These are phyloP conservation scores for Pichia sp. DNA, from an alignment of 1,139 yeast genomes.

Conservation along the genomic window DNA sequence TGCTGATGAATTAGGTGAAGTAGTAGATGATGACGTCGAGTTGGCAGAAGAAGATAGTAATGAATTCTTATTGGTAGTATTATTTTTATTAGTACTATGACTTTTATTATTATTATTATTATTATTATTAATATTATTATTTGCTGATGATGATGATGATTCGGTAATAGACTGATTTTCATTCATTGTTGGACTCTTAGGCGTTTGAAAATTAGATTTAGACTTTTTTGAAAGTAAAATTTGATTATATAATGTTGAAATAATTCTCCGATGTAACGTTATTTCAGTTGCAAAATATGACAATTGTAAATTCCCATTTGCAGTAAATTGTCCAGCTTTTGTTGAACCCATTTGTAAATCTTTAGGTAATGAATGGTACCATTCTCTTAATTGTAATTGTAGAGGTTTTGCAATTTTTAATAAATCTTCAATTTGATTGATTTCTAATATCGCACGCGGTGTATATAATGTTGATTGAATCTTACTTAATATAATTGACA, in stretches of 20 bases:
- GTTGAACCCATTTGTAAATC: slow-evolving; percentile 60
- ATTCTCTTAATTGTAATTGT: slow-evolving; percentile 67
- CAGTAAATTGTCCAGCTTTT: slow-evolving; percentile 47
- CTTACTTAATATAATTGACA: slow-evolving; percentile 66
- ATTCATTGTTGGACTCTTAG: too few relatives aligned
- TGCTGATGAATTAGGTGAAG: too few relatives aligned
- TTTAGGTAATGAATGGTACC: slow-evolving; percentile 78
- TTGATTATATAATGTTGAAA: slow-evolving; percentile 40
- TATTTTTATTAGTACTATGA: too few relatives aligned
- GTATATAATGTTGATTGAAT: slow-evolving; percentile 67
- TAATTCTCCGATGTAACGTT: slow-evolving; percentile 74
- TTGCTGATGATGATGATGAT: slow-evolving; percentile 3
- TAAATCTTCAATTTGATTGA: slow-evolving; percentile 57
- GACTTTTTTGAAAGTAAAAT: neutral
- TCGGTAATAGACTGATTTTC: too few relatives aligned
- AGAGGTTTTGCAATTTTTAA: slow-evolving; percentile 76
- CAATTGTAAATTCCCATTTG: slow-evolving; percentile 72
- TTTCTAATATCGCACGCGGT: slow-evolving; percentile 52
- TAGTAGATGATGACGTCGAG: too few relatives aligned
- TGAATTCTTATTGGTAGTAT: too few relatives aligned
- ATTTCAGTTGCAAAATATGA: slow-evolving; percentile 87
- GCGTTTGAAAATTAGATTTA: too few relatives aligned
- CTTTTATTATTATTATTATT: too few relatives aligned
- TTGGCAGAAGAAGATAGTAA: too few relatives aligned
- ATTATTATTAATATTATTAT: too few relatives aligned